Evolutionary conservation across 306 rosid species (phyloP).

Genomic region (Medicago ruthenica): DNA sequence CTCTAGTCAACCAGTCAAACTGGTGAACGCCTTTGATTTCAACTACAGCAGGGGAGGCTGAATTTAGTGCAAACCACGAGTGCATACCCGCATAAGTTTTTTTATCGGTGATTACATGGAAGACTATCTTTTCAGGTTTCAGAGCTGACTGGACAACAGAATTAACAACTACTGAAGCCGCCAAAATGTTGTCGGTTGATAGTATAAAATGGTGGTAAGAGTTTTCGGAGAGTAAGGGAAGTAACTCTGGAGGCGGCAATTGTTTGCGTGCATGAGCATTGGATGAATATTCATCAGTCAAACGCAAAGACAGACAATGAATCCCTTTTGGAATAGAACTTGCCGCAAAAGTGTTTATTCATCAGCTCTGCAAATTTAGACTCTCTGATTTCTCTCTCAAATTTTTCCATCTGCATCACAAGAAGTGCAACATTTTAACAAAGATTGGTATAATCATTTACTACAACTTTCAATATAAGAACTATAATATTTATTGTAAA

Average conservation of each 20-base stretch:
- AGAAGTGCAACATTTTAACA: slow-evolving; percentile 35
- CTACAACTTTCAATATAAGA: slow-evolving; percentile 17
- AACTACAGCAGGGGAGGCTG: slow-evolving; percentile 83
- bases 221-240: slow-evolving; percentile 88
- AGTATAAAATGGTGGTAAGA: slow-evolving; percentile 90
- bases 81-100: slow-evolving; percentile 99
- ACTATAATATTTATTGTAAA: slow-evolving; percentile 18
- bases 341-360: slow-evolving; percentile 98
- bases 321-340: slow-evolving; percentile 96
- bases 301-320: slow-evolving; percentile 93
- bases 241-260: slow-evolving; percentile 95
- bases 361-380: slow-evolving; percentile 91
- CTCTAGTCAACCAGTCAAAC: slow-evolving; percentile 99
- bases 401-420: slow-evolving; percentile 91
- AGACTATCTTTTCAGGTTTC: slow-evolving; percentile 88
- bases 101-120: slow-evolving; percentile 98
- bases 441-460: slow-evolving; percentile 36
- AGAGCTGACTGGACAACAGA: slow-evolving; percentile 86
- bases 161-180: slow-evolving; percentile 97
- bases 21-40: slow-evolving; percentile 98
- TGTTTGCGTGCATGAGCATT: slow-evolving; percentile 99
- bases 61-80: slow-evolving; percentile 98
- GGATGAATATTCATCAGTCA: slow-evolving; percentile 98
- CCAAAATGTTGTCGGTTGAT: slow-evolving; percentile 93
- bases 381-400: slow-evolving; percentile 86